phyloP scores from a whole-genome alignment of 495 filamentous ascomycete genomes.

The Rusavskia elegans region DNA sequence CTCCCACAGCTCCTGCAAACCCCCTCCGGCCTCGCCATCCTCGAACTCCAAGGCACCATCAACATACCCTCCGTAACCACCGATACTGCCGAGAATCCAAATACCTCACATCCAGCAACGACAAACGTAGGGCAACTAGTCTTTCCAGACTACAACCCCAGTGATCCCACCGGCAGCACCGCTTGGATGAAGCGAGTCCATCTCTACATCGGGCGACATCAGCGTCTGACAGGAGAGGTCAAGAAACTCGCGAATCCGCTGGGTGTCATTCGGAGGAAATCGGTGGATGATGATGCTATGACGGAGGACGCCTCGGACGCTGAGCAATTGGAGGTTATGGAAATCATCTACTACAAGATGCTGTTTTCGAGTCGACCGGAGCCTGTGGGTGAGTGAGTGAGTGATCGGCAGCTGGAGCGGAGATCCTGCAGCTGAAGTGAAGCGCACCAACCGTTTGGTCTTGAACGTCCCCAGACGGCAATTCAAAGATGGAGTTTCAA shows the following conservation, averaged over 20 bases:
- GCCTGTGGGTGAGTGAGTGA: constrained; percentile 44
- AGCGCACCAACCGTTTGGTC: too few species aligned
- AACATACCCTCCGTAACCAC: constrained; percentile 32
- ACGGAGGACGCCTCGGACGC: constrained; percentile 5
- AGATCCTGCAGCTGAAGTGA: too few species aligned
- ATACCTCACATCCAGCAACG: constrained; percentile 13
- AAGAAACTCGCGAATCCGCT: constrained; percentile 68
- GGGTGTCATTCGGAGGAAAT: constrained; percentile 51
- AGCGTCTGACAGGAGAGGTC: constrained; percentile 78
- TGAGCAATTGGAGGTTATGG: constrained; percentile 58
- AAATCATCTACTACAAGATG: constrained; percentile 76
- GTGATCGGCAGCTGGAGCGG: too few species aligned
- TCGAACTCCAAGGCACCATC: constrained; percentile 83
- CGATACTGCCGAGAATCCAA: neutral
- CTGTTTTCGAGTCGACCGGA: constrained; percentile 78
- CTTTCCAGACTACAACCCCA: constrained; percentile 56
- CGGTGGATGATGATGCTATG: constrained; percentile 13
- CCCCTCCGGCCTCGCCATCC: constrained; percentile 53
- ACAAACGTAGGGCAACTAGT: constrained; percentile 55
- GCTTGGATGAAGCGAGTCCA: constrained; percentile 82
- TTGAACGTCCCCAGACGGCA: too few species aligned
- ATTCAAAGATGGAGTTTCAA: neutral
- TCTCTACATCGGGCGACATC: constrained; percentile 76
- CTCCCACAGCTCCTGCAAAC: constrained; percentile 80
- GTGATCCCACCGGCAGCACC: constrained; percentile 28